These are phyloP conservation scores for Aspergillus olivimuriae DNA, from an alignment of 495 filamentous ascomycete species.

Conservation along the genomic window DNA sequence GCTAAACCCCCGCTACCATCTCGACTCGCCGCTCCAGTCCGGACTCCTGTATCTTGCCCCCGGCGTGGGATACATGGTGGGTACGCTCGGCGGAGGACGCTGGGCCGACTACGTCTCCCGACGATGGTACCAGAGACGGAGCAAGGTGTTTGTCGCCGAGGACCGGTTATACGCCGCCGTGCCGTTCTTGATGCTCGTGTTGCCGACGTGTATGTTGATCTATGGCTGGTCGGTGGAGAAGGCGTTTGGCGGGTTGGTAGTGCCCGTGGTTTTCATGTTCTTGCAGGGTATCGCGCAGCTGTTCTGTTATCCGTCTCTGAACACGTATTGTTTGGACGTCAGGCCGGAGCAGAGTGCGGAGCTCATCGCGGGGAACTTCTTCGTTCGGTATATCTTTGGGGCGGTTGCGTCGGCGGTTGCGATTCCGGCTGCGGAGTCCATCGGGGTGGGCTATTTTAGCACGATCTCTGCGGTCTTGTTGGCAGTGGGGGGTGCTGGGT, in stretches of 20 bases:
- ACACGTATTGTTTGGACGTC: constrained; percentile 72
- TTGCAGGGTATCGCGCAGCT: constrained; percentile 65
- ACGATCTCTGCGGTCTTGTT: constrained; percentile 47
- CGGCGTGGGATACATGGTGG: constrained; percentile 61
- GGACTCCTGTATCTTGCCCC: constrained; percentile 72
- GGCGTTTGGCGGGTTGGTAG: constrained; percentile 55
- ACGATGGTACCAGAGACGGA: constrained; percentile 52
- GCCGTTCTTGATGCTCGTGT: constrained; percentile 50
- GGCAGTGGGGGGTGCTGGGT: background rate
- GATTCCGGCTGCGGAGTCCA: constrained; percentile 56
- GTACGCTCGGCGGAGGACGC: constrained; percentile 64
- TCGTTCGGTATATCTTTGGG: constrained; percentile 62
- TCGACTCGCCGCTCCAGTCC: constrained; percentile 58
- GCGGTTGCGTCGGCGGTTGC: constrained; percentile 60
- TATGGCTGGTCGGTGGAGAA: constrained; percentile 71
- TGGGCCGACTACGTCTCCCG: constrained; percentile 64
- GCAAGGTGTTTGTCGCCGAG: constrained; percentile 56
- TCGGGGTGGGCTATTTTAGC: constrained; percentile 57
- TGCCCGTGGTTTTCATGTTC: constrained; percentile 66
- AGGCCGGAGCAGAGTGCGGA: constrained; percentile 60
- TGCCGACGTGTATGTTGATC: constrained; percentile 60
- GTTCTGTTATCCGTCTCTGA: constrained; percentile 66
- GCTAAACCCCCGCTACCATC: constrained; percentile 63
- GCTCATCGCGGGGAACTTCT: constrained; percentile 69
- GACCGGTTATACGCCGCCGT: constrained; percentile 61